Evolutionary conservation across 2,329 filamentous ascomycete genomes (phyloP).

Genomic region (Fusarium concolor): DNA sequence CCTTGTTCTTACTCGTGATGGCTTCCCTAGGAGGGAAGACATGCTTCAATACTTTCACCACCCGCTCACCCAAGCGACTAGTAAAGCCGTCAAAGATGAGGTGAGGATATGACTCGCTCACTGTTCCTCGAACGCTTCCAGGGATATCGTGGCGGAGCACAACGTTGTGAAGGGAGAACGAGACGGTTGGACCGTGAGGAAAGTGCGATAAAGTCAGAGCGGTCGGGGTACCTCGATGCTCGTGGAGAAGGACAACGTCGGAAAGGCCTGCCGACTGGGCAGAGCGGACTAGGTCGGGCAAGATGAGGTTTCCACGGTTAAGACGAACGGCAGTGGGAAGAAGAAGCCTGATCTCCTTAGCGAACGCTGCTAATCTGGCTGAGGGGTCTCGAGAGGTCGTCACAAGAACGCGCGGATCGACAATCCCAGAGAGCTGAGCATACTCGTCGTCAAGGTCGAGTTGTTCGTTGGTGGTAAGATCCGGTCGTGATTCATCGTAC

Average conservation of each 20-base stretch:
- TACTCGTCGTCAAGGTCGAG: conserved; percentile 91
- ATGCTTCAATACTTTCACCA: conserved; percentile 93
- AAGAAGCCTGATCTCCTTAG: conserved; percentile 88
- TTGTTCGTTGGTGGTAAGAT: conserved; percentile 74
- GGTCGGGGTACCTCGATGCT: conserved; percentile 92
- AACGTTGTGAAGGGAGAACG: conserved; percentile 92
- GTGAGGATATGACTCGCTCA: conserved; percentile 93
- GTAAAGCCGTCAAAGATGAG: conserved; percentile 96
- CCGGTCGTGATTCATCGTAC: conserved; percentile 86
- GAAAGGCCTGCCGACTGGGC: conserved; percentile 83
- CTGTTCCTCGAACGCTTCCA: conserved; percentile 85
- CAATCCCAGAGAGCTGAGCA: conserved; percentile 86
- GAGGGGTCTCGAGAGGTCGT: conserved; percentile 92
- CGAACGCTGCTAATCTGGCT: conserved; percentile 85
- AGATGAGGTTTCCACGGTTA: conserved; percentile 90
- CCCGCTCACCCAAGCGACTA: conserved; percentile 80
- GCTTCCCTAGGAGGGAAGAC: conserved; percentile 90
- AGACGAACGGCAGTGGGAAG: conserved; percentile 87
- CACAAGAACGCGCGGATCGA: conserved; percentile 89
- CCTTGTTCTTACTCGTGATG: conserved; percentile 75
- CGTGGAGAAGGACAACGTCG: conserved; percentile 89
- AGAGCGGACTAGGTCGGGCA: conserved; percentile 85
- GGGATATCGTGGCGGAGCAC: conserved; percentile 94
- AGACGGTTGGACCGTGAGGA: conserved; percentile 82
- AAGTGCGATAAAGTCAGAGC: conserved; percentile 89